Percentiles rank a stretch among this genome's conserved stretches.
Evolutionary conservation across 1,139 yeast species (phyloP).

Genomic region (Kodamaea fungicola): DNA sequence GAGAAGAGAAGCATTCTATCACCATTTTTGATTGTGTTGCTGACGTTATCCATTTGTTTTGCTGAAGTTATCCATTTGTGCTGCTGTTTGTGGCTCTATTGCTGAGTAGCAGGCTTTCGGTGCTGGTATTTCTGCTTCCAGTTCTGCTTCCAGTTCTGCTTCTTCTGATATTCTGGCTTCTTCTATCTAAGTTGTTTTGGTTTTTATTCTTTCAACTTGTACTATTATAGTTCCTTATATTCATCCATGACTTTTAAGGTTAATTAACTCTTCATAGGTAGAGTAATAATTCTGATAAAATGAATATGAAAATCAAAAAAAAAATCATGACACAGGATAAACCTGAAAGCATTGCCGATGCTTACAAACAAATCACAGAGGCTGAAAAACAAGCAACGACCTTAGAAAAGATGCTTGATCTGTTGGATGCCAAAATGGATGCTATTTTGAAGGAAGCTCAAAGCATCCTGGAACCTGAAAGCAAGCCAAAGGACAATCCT

Average conservation of each 20-base stretch:
- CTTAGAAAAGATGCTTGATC: constrained; percentile 54
- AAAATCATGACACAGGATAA: constrained; percentile 8
- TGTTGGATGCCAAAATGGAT: constrained; percentile 54
- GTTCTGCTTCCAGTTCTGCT: background rate
- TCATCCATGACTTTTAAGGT: no score
- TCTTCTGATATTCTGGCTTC: background rate
- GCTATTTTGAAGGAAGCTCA: constrained; percentile 42
- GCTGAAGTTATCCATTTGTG: background rate
- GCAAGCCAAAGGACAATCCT: background rate
- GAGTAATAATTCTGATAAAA: no score
- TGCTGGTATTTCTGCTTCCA: background rate
- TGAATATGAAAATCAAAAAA: background rate
- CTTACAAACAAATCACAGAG: constrained; percentile 48
- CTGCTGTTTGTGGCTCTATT: background rate
- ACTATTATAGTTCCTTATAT: no score
- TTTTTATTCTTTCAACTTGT: no score
- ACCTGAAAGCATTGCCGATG: constrained; percentile 36
- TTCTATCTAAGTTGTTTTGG: background rate
- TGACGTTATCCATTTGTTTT: no score
- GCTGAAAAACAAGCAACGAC: constrained; percentile 54
- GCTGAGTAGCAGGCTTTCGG: no score
- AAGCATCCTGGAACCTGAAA: constrained; percentile 6
- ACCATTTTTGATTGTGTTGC: no score
- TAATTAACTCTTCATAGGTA: no score
- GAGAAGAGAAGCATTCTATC: no score